Conservation (phyloP, 1,139 yeast species). For the Geotrichum cucujoidarum region DNA sequence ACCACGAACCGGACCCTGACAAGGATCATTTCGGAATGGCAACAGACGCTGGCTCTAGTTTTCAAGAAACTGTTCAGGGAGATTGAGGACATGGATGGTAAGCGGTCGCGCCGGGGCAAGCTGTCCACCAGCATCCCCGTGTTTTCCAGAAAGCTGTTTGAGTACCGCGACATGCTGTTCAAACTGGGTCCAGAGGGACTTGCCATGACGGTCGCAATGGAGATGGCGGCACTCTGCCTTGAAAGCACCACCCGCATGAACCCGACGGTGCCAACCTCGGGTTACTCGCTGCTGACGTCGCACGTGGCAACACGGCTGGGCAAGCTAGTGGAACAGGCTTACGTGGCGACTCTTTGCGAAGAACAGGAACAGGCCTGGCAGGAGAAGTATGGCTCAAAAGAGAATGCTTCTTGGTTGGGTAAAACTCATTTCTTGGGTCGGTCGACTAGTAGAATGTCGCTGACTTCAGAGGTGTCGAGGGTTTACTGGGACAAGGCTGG, state of each 20-base stretch:
- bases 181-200: constrained; percentile 40
- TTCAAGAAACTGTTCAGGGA: constrained; percentile 10
- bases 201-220: constrained; percentile 16
- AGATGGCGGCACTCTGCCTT: constrained; percentile 15
- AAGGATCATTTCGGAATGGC: constrained; percentile 15
- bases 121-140: background rate
- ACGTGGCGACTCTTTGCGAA: constrained; percentile 5
- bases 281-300: constrained; percentile 3
- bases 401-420: too few species aligned
- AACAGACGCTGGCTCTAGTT: constrained; percentile 6
- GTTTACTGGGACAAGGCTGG: constrained; percentile 35
- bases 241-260: constrained; percentile 4
- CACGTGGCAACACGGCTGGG: constrained; percentile 11
- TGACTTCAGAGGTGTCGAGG: constrained; percentile 27
- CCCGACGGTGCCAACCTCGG: background rate
- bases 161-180: constrained; percentile 6
- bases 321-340: constrained; percentile 18
- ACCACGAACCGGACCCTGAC: constrained; percentile 9
- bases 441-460: constrained; percentile 42
- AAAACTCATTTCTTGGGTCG: too few species aligned
- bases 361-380: too few species aligned
- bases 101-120: background rate
- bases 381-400: too few species aligned
- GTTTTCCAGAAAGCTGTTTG: constrained; percentile 8
- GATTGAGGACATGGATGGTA: constrained; percentile 5